phyloP scores from a whole-genome alignment of 768 basidiomycete genomes.

The Lentinula aciculospora region DNA sequence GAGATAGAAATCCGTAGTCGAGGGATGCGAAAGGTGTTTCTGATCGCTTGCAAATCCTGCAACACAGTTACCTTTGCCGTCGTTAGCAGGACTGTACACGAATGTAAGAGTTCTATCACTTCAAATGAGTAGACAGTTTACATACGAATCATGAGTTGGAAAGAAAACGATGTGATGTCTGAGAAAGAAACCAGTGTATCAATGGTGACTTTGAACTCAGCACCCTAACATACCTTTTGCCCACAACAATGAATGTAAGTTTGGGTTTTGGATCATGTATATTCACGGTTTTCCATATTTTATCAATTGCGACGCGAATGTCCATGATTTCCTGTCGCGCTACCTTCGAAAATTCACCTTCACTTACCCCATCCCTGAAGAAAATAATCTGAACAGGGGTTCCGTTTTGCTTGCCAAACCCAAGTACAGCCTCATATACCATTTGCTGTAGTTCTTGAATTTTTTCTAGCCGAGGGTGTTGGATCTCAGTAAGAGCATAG shows the following conservation, averaged over 20 bases:
- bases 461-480: conserved; percentile 40
- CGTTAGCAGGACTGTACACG: conserved; percentile 11
- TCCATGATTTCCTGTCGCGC: conserved; percentile 36
- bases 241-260: conserved; percentile 54
- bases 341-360: conserved; percentile 33
- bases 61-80: conserved; percentile 43
- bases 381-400: conserved; percentile 30
- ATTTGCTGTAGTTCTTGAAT: conserved; percentile 37
- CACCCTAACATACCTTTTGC: conserved; percentile 37
- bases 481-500: conserved; percentile 32
- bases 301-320: conserved; percentile 15
- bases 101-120: background rate
- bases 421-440: conserved; percentile 25
- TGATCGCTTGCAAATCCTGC: conserved; percentile 42
- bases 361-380: conserved; percentile 38
- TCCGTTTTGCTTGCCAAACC: conserved; percentile 8
- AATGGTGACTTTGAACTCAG: background rate
- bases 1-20: conserved; percentile 46
- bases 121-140: conserved; percentile 2
- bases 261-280: conserved; percentile 21
- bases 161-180: conserved; percentile 55
- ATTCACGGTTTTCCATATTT: conserved; percentile 12
- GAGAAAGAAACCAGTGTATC: background rate
- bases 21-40: conserved; percentile 38
- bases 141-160: conserved; percentile 18